Base-by-base conservation (phyloP, 352 stramenopile genomes). In the Pythium rhizo-oryzae region DNA sequence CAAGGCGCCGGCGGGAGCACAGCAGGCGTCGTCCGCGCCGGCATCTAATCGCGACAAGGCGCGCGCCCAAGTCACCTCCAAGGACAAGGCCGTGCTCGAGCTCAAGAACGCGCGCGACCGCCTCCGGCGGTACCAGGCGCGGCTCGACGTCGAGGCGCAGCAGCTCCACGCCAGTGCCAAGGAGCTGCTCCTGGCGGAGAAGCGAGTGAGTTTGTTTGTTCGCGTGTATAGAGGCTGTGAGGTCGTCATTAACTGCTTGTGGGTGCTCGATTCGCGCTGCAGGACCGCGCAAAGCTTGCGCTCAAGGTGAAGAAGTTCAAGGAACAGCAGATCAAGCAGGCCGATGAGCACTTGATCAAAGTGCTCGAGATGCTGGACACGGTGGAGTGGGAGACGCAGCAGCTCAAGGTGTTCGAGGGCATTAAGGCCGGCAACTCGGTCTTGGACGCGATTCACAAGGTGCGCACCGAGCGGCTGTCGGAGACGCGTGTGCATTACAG, bases 301-400 rank as follows among this genome's bases (percentile, higher is more conserved):
- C 75, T 97, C 37, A 92, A 96, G 67, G 76, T 96, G 33, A 96
- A 93, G 59, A 97, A 96, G 75, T 96, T 93, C 70, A 96, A 96
- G 61, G 85, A 96, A 67, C 83, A 90, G 63, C 89, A 97, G 72
- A 94, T 97, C 71, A 78, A 87, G 24, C 83, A 96, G 60, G 87
- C 89, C 12, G 87, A 96, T 65, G 82, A 87, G 43, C 89, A 97
- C 62, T 69, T 97, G 66, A 79, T 97, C 35, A 90, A 94, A 47
- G 87, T 97, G 53, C 76, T 96, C 25, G 68, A 89, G 49, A 90
- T 97, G 81, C 66, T 97, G 61, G 84, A 96, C 72, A 94, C 88
- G 23, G 87, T 97, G 54, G 85, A 96, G 72, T 96, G 89, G 90
- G 88, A 95, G 67, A 90, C 77, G 3, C 87, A 96, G 74, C 89